phyloP scores from a whole-genome alignment of 768 basidiomycete genomes.

The Gautieria morchelliformis region DNA sequence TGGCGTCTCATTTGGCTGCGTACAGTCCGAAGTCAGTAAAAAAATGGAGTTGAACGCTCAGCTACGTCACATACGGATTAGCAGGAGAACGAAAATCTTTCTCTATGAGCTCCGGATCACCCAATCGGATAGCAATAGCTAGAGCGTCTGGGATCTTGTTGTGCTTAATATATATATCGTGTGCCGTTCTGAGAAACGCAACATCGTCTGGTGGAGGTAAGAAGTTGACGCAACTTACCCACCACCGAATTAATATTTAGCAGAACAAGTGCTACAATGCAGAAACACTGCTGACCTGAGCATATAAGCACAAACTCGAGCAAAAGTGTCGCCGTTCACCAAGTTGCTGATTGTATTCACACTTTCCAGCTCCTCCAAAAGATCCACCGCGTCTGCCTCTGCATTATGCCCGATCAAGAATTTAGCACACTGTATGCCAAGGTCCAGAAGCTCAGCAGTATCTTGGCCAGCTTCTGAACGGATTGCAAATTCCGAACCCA shows the following conservation, averaged over 20 bases:
- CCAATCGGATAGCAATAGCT: conserved; percentile 73
- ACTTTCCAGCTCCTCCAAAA: conserved; percentile 88
- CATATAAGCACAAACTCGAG: conserved; percentile 93
- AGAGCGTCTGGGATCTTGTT: conserved; percentile 88
- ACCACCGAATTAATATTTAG: conserved; percentile 8
- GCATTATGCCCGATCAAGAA: conserved; percentile 93
- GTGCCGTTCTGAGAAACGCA: conserved; percentile 79
- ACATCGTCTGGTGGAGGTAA: conserved; percentile 90
- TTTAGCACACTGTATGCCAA: conserved; percentile 76
- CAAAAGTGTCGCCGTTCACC: conserved; percentile 81
- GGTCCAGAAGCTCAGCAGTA: conserved; percentile 61
- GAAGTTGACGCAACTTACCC: conserved; percentile 68
- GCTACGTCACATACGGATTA: conserved; percentile 55
- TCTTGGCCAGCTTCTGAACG: conserved; percentile 42
- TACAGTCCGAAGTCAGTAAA: background rate
- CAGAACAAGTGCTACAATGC: background rate
- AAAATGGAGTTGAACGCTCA: background rate
- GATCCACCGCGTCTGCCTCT: conserved; percentile 95
- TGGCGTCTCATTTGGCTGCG: conserved; percentile 84
- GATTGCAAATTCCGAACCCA: conserved; percentile 81
- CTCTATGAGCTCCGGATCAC: conserved; percentile 68
- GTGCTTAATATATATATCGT: conserved; percentile 80
- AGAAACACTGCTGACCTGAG: conserved; percentile 49
- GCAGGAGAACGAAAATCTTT: conserved; percentile 85
- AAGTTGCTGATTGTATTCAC: conserved; percentile 66